Conservation (phyloP, 2,329 filamentous ascomycete species). For the Colletotrichum magnum region DNA sequence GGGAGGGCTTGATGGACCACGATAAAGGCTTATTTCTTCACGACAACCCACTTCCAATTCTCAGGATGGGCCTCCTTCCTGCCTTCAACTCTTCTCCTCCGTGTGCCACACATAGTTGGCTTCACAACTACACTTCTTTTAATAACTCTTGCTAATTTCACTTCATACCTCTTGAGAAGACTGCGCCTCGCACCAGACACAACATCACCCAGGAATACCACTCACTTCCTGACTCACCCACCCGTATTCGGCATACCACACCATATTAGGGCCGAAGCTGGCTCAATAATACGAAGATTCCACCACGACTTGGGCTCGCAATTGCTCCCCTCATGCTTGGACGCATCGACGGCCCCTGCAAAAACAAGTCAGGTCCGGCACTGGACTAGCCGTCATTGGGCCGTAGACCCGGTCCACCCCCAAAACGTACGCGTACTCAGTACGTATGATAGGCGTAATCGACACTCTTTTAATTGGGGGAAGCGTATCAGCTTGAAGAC, state of each 20-base stretch:
- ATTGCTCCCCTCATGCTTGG: conserved; percentile 12
- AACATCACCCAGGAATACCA: conserved; percentile 1
- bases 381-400: conserved; percentile 24
- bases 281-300: conserved; percentile 24
- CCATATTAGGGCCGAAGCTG: conserved; percentile 17
- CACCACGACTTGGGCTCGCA: conserved; percentile 3
- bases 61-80: background rate
- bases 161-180: conserved; percentile 29
- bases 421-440: conserved; percentile 28
- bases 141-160: conserved; percentile 31
- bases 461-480: conserved; percentile 31
- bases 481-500: conserved; percentile 34
- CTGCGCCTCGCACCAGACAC: conserved; percentile 17
- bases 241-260: conserved; percentile 10
- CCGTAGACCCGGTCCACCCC: conserved; percentile 25
- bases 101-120: conserved; percentile 1
- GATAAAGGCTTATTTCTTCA: conserved; percentile 35
- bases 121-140: background rate
- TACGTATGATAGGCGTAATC: conserved; percentile 38
- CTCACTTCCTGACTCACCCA: conserved; percentile 7
- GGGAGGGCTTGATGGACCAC: conserved; percentile 8
- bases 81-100: background rate
- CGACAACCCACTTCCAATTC: conserved; percentile 17
- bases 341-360: conserved; percentile 25
- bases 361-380: conserved; percentile 4